These are phyloP conservation scores for Abrus precatorius DNA, from an alignment of 306 rosid genomes.

Conservation along the genomic window DNA sequence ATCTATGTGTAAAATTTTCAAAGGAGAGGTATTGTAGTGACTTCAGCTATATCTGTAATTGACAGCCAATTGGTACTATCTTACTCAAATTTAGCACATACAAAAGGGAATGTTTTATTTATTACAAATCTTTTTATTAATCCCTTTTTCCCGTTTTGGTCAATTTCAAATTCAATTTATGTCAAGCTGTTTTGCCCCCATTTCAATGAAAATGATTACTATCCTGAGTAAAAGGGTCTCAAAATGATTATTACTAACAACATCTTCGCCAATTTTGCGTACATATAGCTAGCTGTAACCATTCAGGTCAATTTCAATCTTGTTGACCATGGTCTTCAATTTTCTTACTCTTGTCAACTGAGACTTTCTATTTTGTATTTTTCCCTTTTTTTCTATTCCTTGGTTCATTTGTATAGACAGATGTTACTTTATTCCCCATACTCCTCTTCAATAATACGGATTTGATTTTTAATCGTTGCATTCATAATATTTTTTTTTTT, in stretches of 20 bases:
- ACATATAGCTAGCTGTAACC: conserved; percentile 8
- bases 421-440: background rate
- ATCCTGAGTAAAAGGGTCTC: conserved; percentile 41
- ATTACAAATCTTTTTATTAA: conserved; percentile 38
- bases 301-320: conserved; percentile 29
- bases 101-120: conserved; percentile 51
- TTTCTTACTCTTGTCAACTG: conserved; percentile 32
- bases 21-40: conserved; percentile 1
- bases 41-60: conserved; percentile 24
- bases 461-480: background rate
- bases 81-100: conserved; percentile 52
- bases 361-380: background rate
- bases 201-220: conserved; percentile 46
- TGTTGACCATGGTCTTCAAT: conserved; percentile 43
- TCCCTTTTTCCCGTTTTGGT: conserved; percentile 44
- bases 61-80: conserved; percentile 36
- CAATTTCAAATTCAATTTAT: conserved; percentile 35
- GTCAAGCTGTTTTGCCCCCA: conserved; percentile 26
- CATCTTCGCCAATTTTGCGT: conserved; percentile 8
- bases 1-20: background rate
- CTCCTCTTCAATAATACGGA: background rate
- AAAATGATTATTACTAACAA: conserved; percentile 37
- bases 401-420: background rate
- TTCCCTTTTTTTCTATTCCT: background rate
- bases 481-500: background rate